Conservation (phyloP, 164 flowering plant genomes). For the Brasenia schreberi region DNA sequence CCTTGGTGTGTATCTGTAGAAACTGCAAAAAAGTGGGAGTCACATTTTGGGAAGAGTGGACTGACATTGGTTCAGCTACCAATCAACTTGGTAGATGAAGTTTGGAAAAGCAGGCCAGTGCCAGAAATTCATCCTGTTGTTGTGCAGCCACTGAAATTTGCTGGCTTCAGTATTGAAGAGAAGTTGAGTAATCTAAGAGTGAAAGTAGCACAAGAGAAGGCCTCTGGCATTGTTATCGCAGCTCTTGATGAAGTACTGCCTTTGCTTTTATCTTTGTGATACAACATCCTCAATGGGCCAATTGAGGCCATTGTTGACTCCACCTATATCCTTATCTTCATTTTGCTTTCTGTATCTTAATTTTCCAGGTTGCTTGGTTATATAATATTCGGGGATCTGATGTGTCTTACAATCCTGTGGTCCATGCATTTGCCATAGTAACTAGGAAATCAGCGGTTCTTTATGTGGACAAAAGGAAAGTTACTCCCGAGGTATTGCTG, state of each 20-base stretch:
- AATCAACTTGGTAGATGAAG: constrained; percentile 73
- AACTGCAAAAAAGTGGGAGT: constrained; percentile 83
- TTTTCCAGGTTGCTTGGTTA: constrained; percentile 88
- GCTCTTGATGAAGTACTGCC: constrained; percentile 70
- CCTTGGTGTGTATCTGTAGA: constrained; percentile 90
- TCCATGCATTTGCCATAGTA: constrained; percentile 89
- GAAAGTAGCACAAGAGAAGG: constrained; percentile 47
- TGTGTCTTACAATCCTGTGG: constrained; percentile 85
- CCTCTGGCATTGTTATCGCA: constrained; percentile 53
- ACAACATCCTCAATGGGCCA: background rate
- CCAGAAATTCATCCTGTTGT: constrained; percentile 47
- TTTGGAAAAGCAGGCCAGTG: constrained; percentile 71
- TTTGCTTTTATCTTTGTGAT: background rate
- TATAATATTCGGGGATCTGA: constrained; percentile 87
- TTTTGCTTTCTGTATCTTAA: background rate
- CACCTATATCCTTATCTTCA: background rate
- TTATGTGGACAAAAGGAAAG: constrained; percentile 70
- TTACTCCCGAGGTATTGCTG: constrained; percentile 76
- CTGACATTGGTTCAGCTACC: constrained; percentile 60
- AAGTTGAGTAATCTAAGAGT: constrained; percentile 69
- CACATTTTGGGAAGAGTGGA: constrained; percentile 42
- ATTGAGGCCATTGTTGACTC: background rate
- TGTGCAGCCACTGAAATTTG: constrained; percentile 61
- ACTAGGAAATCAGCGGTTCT: constrained; percentile 59
- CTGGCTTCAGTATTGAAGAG: constrained; percentile 65